A percentile compares a stretch with the other conserved stretches of the same genome.
phyloP scores from a whole-genome alignment of 1,284 basidiomycete species.

The Leccinum fuscescens region DNA sequence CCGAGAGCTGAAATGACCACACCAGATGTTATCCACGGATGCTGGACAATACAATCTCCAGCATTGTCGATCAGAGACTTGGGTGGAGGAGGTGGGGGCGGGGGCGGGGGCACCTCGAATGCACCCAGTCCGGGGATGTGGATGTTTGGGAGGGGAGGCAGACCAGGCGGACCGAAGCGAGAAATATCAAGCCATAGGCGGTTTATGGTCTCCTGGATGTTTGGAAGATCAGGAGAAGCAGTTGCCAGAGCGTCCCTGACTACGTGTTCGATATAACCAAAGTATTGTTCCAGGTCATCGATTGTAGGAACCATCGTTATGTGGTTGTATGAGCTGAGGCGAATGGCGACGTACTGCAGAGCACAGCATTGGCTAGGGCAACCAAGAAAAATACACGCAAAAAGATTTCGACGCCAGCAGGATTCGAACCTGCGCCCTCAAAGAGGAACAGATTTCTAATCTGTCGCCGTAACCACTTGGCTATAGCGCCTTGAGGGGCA shows the following conservation, averaged over 20 bases:
- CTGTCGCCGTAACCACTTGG: conserved; percentile 61
- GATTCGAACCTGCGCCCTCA: conserved; percentile 72
- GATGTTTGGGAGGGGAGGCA: conserved; percentile 63
- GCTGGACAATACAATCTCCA: conserved; percentile 49
- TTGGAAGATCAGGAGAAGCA: conserved; percentile 58
- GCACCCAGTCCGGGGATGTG: conserved; percentile 63
- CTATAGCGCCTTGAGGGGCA: conserved; percentile 38
- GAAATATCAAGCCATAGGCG: conserved; percentile 75
- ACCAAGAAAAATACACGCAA: not conserved
- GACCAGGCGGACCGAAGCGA: conserved; percentile 66
- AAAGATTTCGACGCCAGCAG: conserved; percentile 56
- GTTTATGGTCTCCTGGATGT: conserved; percentile 61
- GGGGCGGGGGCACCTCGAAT: conserved; percentile 66
- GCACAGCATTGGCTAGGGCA: conserved; percentile 24
- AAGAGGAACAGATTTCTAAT: conserved; percentile 57
- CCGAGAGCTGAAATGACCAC: conserved; percentile 57
- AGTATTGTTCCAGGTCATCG: conserved; percentile 69
- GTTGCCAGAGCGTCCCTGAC: conserved; percentile 57
- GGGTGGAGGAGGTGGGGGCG: conserved; percentile 56
- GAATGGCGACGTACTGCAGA: not conserved
- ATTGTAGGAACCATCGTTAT: conserved; percentile 42
- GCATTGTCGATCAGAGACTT: conserved; percentile 45
- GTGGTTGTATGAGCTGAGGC: not conserved
- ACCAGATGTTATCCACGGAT: conserved; percentile 59
- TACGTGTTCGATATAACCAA: conserved; percentile 65